These are phyloP conservation scores for Backusella parvicylindrica DNA, from an alignment of 192 early-diverging fungal genomes.

Conservation along the genomic window DNA sequence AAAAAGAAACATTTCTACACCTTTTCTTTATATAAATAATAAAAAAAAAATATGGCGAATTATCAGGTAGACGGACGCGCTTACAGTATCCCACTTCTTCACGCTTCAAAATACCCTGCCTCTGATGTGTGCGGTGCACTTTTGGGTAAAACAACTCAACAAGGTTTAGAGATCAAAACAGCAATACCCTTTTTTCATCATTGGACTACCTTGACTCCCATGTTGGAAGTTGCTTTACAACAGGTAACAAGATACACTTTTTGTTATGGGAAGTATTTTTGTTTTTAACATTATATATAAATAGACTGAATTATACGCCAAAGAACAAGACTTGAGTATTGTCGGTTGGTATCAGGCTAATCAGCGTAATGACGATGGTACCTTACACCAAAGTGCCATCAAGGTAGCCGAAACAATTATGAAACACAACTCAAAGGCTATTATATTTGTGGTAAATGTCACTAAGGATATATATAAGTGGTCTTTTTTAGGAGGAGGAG, in stretches of 20 bases:
- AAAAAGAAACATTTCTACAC: too few relatives aligned
- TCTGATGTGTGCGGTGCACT: slow-evolving; percentile 75
- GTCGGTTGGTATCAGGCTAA: slow-evolving; percentile 65
- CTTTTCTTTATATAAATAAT: neutral
- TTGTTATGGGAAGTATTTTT: too few relatives aligned
- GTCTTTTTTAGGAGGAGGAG: too few relatives aligned
- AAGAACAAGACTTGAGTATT: slow-evolving; percentile 43
- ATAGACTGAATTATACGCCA: slow-evolving; percentile 58
- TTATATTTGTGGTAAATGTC: slow-evolving; percentile 51
- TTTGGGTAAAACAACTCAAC: slow-evolving; percentile 41
- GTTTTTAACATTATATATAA: neutral
- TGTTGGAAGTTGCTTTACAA: slow-evolving; percentile 82
- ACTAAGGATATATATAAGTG: too few relatives aligned
- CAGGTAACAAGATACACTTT: slow-evolving; percentile 54
- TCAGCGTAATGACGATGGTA: slow-evolving; percentile 40
- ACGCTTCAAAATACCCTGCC: slow-evolving; percentile 81
- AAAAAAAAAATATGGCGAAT: neutral
- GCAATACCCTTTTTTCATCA: slow-evolving; percentile 85
- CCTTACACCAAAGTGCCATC: slow-evolving; percentile 41
- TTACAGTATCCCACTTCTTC: slow-evolving; percentile 74
- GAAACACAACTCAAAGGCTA: slow-evolving; percentile 38
- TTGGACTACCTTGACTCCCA: slow-evolving; percentile 73
- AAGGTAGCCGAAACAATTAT: slow-evolving; percentile 53
- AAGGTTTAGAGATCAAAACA: slow-evolving; percentile 21
- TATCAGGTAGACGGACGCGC: slow-evolving; percentile 36